phyloP scores from a whole-genome alignment of 2,329 filamentous ascomycete genomes.

The Sporothrix humicola region DNA sequence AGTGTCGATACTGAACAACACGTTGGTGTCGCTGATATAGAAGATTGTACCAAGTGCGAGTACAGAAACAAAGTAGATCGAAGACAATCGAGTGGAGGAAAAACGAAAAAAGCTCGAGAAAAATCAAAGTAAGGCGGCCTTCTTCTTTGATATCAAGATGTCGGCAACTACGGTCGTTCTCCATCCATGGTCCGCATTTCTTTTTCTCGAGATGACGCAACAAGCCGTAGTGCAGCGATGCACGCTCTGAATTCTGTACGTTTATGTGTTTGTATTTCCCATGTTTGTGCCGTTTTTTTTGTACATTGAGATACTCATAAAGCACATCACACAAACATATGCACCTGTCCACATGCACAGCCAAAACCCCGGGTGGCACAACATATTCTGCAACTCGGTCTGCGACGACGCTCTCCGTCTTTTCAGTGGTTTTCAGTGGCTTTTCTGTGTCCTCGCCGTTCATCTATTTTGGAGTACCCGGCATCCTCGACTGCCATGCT shows the following conservation, averaged over 20 bases:
- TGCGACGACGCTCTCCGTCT: not conserved
- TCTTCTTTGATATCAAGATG: not conserved
- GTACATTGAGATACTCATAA: not conserved
- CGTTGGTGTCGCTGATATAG: constrained; percentile 4
- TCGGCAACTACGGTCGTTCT: not conserved
- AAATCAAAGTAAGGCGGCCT: not conserved
- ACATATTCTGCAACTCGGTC: constrained; percentile 28
- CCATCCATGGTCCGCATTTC: not conserved
- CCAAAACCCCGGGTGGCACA: not conserved
- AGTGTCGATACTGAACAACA: not conserved
- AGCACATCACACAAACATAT: not conserved
- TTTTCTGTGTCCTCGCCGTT: not conserved
- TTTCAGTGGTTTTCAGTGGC: not conserved
- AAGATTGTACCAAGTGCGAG: not conserved
- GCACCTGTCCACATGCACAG: constrained; percentile 10
- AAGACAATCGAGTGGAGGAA: not conserved
- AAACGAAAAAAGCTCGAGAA: not conserved
- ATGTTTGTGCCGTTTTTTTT: not conserved
- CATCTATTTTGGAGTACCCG: not conserved
- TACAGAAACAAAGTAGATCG: not conserved
- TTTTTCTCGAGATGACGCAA: constrained; percentile 5
- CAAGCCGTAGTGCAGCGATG: constrained; percentile 6
- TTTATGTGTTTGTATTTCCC: not conserved
- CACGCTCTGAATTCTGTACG: not conserved
- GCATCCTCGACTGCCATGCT: not conserved